These are phyloP conservation scores for Pestalotiopsis sp. DNA, from an alignment of 2,329 filamentous ascomycete genomes.

Conservation along the genomic window DNA sequence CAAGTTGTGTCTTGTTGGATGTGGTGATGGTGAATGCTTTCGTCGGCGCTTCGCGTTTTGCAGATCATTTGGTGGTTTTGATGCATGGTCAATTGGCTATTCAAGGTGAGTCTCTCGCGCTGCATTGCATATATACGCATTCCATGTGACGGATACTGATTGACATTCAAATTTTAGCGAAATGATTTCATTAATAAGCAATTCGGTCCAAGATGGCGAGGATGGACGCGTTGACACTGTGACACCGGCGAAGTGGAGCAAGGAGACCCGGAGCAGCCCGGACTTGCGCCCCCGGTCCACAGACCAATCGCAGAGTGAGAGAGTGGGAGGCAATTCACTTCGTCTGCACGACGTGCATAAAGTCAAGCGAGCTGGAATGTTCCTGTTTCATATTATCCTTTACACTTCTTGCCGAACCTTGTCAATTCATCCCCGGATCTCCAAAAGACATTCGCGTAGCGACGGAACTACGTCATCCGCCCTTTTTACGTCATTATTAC, in stretches of 20 bases:
- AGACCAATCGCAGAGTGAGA: neutral
- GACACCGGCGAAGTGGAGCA: neutral
- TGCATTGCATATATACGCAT: no score
- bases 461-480: neutral
- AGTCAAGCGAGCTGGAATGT: neutral
- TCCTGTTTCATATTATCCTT: neutral
- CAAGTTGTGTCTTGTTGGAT: neutral
- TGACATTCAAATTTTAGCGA: no score
- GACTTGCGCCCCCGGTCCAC: neutral
- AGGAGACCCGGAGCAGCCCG: neutral
- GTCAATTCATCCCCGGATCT: neutral
- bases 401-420: neutral
- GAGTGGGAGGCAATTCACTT: neutral
- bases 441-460: neutral
- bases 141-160: no score
- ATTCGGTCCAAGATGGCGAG: no score
- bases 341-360: neutral
- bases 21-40: neutral
- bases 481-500: slow-evolving; percentile 8
- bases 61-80: no score
- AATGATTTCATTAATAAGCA: no score
- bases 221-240: neutral
- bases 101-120: no score
- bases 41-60: no score
- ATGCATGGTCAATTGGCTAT: no score